Percentiles rank a stretch among this genome's conserved stretches.
phyloP scores from a whole-genome alignment of 164 flowering plant genomes.

The Sextonia rubra region DNA sequence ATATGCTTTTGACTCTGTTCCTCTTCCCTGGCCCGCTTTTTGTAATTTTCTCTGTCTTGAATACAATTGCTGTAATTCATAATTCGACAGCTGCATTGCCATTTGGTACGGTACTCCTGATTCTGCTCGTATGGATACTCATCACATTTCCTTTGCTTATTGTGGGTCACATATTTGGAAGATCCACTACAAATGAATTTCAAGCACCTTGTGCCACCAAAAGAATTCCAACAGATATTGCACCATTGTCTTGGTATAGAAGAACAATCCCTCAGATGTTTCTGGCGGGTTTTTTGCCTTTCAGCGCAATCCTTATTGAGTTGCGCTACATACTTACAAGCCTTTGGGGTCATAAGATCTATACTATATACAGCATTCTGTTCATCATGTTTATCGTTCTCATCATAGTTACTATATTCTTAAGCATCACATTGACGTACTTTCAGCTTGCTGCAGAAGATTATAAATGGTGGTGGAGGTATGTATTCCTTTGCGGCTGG shows the following conservation, averaged over 20 bases:
- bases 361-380: constrained; percentile 39
- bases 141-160: constrained; percentile 51
- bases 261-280: constrained; percentile 62
- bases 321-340: constrained; percentile 56
- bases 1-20: constrained; percentile 49
- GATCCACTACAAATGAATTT: constrained; percentile 34
- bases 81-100: constrained; percentile 74
- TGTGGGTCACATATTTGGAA: constrained; percentile 61
- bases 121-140: constrained; percentile 42
- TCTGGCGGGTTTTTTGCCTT: constrained; percentile 65
- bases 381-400: constrained; percentile 53
- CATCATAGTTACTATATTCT: constrained; percentile 42
- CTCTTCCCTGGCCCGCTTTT: constrained; percentile 60
- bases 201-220: constrained; percentile 52
- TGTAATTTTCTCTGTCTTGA: constrained; percentile 39
- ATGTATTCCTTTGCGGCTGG: constrained; percentile 10
- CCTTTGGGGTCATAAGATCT: constrained; percentile 74
- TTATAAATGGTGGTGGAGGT: constrained; percentile 96
- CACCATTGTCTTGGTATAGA: constrained; percentile 56
- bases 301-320: constrained; percentile 62
- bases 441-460: constrained; percentile 78
- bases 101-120: constrained; percentile 52
- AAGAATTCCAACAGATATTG: constrained; percentile 58
- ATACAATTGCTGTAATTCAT: constrained; percentile 47
- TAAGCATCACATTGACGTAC: constrained; percentile 64